Evolutionary conservation across 2,329 filamentous ascomycete genomes (phyloP), one percentile per base, ranked within the genome.

Genomic region (Aspergillus sp.): DNA sequence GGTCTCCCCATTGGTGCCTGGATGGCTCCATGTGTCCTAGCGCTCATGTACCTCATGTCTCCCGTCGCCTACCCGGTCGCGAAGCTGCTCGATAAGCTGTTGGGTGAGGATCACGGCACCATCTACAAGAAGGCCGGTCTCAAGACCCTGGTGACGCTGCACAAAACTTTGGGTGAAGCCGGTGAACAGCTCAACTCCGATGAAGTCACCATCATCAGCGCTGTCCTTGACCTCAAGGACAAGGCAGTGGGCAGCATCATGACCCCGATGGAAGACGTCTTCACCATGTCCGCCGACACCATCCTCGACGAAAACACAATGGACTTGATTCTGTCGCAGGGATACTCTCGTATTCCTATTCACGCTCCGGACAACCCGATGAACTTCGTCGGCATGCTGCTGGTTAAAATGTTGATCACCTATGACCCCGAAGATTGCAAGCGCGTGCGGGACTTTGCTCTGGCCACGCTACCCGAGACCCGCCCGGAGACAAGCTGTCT

Each of bases 181-280:
- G 85, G 85, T 41, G 92, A 99, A 72, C 89, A 95, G 60, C 82
- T 99, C 57, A 98, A 97, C 76, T 90, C 96, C 68, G 95, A 99
- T 72, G 95, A 99, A 77, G 95, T 99, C 66, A 98, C 95, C 62
- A 99, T 99, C 75, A 99, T 99, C 77, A 96, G 91, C 66, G 94
- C 95, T 39, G 95, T 98, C 13, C 81, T 99, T 59, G 95, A 99
- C 73, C 82, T 99, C 66, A 99, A 98, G 80, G 93, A 95, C 67
- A 99, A 99, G 80, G 84, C 94, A 0, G 93, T 99, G 6, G 92
- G 91, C 48, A 90, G 87, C 71, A 96, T 99, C 73, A 99, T 99
- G 95, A 99, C 96, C 0, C 95, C 95, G 0, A 98, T 99, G 90
- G 88, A 91, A 49, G 93, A 99, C 73, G 95, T 98, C 52, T 99